Percentiles rank a stretch among this genome's conserved stretches.
Conservation (phyloP, 371 early-diverging fungal species). For the Mucor ambiguus region DNA sequence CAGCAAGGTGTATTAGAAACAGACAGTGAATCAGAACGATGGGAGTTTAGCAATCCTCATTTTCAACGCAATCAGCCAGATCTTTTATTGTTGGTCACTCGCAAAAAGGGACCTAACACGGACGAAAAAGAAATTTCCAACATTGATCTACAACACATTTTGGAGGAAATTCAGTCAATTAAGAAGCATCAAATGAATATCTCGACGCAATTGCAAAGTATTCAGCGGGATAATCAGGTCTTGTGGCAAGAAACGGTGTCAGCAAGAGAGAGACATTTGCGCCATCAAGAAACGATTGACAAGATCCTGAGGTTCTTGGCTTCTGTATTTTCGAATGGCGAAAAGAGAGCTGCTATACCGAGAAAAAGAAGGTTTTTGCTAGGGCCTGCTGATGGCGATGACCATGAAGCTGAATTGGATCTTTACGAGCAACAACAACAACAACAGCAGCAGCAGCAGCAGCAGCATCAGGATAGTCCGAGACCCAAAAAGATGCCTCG, state of each 20-base stretch:
- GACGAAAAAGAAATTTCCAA: conserved; percentile 47
- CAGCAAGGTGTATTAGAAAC: conserved; percentile 75
- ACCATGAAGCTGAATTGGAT: conserved; percentile 10
- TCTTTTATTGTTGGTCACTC: conserved; percentile 50
- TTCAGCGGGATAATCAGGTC: conserved; percentile 86
- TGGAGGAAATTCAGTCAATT: conserved; percentile 86
- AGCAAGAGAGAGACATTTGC: conserved; percentile 75
- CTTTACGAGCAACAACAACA: conserved; percentile 5
- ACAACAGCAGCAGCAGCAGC: not conserved
- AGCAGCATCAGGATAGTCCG: not conserved
- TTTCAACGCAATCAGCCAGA: conserved; percentile 63
- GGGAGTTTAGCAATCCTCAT: conserved; percentile 62
- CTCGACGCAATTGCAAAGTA: conserved; percentile 78
- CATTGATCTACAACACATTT: conserved; percentile 59
- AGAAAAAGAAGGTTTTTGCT: conserved; percentile 51
- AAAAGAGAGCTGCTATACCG: conserved; percentile 48
- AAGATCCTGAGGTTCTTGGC: conserved; percentile 85
- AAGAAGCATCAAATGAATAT: conserved; percentile 89
- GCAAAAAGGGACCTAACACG: conserved; percentile 51
- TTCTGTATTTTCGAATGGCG: conserved; percentile 70
- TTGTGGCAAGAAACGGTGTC: conserved; percentile 86
- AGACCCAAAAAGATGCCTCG: conserved; percentile 18
- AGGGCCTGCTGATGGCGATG: conserved; percentile 30
- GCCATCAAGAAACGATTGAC: conserved; percentile 93
- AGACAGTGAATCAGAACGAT: conserved; percentile 60